phyloP scores from a whole-genome alignment of 345 rosid species.

The Pelargonium nanum region DNA sequence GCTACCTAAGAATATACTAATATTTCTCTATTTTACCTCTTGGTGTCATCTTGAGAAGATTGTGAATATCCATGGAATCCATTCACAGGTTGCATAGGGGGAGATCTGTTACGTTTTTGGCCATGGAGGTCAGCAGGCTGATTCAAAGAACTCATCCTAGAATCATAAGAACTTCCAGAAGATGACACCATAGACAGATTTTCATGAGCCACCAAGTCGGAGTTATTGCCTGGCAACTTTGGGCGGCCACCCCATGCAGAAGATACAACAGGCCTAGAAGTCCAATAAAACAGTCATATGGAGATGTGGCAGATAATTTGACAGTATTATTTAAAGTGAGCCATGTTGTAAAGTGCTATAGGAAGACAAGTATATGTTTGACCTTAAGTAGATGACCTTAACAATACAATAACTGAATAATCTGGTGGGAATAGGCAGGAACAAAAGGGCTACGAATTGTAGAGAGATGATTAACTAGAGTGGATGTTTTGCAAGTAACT shows the following conservation, averaged over 20 bases:
- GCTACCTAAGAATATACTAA: neutral
- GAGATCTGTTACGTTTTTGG: slow-evolving; percentile 37
- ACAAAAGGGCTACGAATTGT: neutral
- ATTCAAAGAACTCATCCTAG: slow-evolving; percentile 14
- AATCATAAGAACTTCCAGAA: slow-evolving; percentile 17
- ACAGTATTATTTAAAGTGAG: neutral
- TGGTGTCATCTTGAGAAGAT: slow-evolving; percentile 28
- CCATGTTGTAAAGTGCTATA: neutral
- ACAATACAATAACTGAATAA: no score
- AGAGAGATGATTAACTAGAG: neutral
- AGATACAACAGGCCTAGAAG: slow-evolving; percentile 34
- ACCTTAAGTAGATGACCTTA: neutral
- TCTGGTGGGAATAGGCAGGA: neutral
- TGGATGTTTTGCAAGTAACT: neutral
- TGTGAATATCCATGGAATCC: slow-evolving; percentile 21
- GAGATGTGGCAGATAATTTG: neutral
- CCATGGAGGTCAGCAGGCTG: slow-evolving; percentile 29
- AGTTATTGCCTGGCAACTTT: slow-evolving; percentile 23
- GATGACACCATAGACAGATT: slow-evolving; percentile 25
- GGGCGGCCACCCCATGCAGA: slow-evolving; percentile 26
- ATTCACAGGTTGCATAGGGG: slow-evolving; percentile 18
- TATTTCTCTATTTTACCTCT: slow-evolving; percentile 27
- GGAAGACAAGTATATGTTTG: neutral
- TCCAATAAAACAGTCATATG: neutral
- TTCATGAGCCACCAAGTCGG: slow-evolving; percentile 20